Evolutionary conservation across 768 basidiomycete genomes (phyloP).

Genomic region (Clathrus columnatus): DNA sequence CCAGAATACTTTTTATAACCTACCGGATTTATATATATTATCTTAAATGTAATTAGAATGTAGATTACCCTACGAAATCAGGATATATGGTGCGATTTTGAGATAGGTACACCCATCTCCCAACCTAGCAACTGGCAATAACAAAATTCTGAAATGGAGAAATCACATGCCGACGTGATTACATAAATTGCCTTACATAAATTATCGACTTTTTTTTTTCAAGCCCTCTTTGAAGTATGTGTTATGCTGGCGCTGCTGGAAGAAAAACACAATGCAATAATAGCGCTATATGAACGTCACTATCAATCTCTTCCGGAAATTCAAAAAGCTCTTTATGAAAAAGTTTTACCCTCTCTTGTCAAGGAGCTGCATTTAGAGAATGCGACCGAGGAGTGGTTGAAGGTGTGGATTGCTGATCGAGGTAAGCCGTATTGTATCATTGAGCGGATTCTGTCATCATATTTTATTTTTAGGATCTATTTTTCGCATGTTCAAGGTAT

Average conservation of each 20-base stretch:
- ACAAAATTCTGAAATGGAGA: too few relatives aligned
- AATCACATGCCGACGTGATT: not conserved
- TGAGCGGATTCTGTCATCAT: not conserved
- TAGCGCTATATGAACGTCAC: conserved; percentile 42
- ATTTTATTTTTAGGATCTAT: conserved; percentile 19
- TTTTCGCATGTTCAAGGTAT: conserved; percentile 44
- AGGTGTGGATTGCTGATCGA: conserved; percentile 57
- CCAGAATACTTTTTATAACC: conserved; percentile 69
- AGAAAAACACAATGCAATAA: conserved; percentile 39
- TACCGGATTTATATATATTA: too few relatives aligned
- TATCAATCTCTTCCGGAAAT: conserved; percentile 37
- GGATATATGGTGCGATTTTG: too few relatives aligned
- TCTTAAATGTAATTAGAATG: too few relatives aligned
- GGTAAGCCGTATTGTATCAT: conserved; percentile 34
- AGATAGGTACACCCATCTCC: too few relatives aligned
- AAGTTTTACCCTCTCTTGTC: conserved; percentile 50
- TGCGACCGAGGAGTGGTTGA: conserved; percentile 41
- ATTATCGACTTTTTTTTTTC: not conserved
- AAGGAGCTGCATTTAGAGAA: conserved; percentile 48
- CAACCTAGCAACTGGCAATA: too few relatives aligned
- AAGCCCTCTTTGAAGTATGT: not conserved
- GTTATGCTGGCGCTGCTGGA: conserved; percentile 33
- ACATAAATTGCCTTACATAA: not conserved
- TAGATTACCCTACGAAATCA: too few relatives aligned
- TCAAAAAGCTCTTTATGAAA: conserved; percentile 42